Base-by-base conservation (phyloP, 179 eudicot species). In the Gypsophila paniculata region DNA sequence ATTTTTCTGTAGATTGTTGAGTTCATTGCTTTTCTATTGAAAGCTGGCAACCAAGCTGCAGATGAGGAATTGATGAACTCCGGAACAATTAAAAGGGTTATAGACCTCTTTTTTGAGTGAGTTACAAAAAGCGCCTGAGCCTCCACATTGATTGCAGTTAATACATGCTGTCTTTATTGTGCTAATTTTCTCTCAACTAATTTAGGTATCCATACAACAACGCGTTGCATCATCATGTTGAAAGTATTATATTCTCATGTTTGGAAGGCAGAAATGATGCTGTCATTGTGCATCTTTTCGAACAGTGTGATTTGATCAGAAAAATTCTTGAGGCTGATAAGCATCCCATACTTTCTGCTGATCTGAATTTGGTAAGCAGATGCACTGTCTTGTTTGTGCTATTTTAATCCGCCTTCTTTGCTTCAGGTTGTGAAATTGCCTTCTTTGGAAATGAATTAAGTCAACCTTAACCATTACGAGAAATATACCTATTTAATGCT, bases 101-200 rank as follows among this genome's bases (percentile, higher is more conserved):
- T 94, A 65, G 89, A 87, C 85, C 97, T 94, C 38, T 90, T 94
- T 75, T 94, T 94, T 76, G 97, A 92, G 99, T 94, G 83, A 82
- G 99, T 76, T 70, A 60, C 70, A 34, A 51, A 18, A 64, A n/a
- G 14, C 68, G 32, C 69, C 38, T 13, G 21, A 6, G 54, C n/a
- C n/a, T 61, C 70, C 64, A 44, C 53, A n/a, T 32, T 46, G 48
- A 6, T 6, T 60, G 46, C 42, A 26, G 21, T 34, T 32, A 38
- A 64, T 67, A 61, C 14, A 64, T 44, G 61, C 8, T 78, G 8
- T 13, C 17, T 62, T 13, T 42, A 8, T 8, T 61, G 17, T 34
- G 53, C 53, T 72, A 68, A 72, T 68, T 4, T 46, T 61, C 44
- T 2, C 32, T 34, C 54, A 22, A 29, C 11, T 2, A 2, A 2